Percentiles rank a stretch among this genome's conserved stretches.
These are phyloP conservation scores for Arthonia radiata DNA, from an alignment of 495 filamentous ascomycete species.

Conservation along the genomic window DNA sequence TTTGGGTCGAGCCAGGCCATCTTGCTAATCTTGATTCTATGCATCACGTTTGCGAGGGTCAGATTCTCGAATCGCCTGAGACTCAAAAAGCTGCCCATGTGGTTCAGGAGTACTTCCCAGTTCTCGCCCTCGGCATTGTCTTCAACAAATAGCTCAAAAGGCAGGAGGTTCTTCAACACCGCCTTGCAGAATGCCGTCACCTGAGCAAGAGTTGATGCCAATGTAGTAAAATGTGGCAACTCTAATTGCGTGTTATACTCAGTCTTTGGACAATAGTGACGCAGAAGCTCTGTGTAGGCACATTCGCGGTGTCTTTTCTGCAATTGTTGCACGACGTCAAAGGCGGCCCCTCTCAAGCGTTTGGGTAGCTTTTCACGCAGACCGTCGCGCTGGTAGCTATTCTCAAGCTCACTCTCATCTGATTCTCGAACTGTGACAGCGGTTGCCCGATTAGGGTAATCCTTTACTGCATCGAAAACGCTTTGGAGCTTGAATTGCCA, in stretches of 20 bases:
- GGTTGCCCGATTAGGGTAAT: conserved; percentile 60
- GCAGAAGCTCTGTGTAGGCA: conserved; percentile 48
- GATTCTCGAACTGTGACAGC: conserved; percentile 30
- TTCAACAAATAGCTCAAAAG: conserved; percentile 47
- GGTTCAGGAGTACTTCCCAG: conserved; percentile 28
- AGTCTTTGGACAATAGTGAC: conserved; percentile 47
- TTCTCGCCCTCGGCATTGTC: conserved; percentile 30
- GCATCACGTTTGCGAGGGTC: conserved; percentile 51
- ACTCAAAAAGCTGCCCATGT: conserved; percentile 52
- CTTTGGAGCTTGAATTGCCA: conserved; percentile 77
- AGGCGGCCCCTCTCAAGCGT: conserved; percentile 37
- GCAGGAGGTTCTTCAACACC: conserved; percentile 48
- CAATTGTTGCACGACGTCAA: conserved; percentile 36
- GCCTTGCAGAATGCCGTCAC: conserved; percentile 80
- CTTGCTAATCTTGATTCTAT: conserved; percentile 33
- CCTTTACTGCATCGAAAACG: conserved; percentile 66
- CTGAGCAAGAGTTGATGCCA: conserved; percentile 40
- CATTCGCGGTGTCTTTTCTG: conserved; percentile 49
- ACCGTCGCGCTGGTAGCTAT: conserved; percentile 8
- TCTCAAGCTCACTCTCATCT: conserved; percentile 3
- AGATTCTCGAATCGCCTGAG: conserved; percentile 61
- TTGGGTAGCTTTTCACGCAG: conserved; percentile 31
- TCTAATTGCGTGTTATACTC: conserved; percentile 1
- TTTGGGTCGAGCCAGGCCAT: conserved; percentile 52
- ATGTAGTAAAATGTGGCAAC: conserved; percentile 28